A percentile compares a stretch with the other conserved stretches of the same genome.
phyloP scores from a whole-genome alignment of 1,139 yeast species.

The Entelexis paramagnoliae region DNA sequence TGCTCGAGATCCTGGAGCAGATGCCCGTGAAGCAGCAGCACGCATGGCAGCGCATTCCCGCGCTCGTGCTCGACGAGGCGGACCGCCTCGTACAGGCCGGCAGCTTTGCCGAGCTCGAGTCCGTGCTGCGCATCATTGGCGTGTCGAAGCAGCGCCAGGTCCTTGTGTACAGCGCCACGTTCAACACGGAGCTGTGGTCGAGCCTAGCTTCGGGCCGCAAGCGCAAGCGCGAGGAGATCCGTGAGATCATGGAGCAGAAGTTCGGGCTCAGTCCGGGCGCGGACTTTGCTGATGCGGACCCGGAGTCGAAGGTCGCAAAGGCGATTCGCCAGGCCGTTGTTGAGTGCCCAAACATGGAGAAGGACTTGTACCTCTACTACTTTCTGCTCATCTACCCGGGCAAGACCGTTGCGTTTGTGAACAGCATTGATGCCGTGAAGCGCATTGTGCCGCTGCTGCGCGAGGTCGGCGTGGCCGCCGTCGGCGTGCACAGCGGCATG shows the following conservation, averaged over 20 bases:
- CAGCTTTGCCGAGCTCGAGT: constrained; percentile 86
- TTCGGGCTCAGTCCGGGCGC: constrained; percentile 35
- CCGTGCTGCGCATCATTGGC: constrained; percentile 49
- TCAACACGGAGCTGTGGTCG: constrained; percentile 69
- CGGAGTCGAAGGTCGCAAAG: constrained; percentile 67
- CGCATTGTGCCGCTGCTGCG: constrained; percentile 67
- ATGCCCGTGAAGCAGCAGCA: constrained; percentile 35
- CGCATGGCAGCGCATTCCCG: constrained; percentile 53
- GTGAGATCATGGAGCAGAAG: constrained; percentile 32
- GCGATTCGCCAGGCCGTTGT: constrained; percentile 75
- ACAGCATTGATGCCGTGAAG: constrained; percentile 87
- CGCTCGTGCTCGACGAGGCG: constrained; percentile 90
- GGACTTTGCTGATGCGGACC: constrained; percentile 73
- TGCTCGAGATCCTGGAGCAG: constrained; percentile 68
- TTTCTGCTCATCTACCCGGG: constrained; percentile 83
- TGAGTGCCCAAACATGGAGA: constrained; percentile 83
- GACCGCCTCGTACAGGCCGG: constrained; percentile 93
- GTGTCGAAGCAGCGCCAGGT: constrained; percentile 64
- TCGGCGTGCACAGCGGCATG: constrained; percentile 89
- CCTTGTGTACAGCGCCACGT: constrained; percentile 88
- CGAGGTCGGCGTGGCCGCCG: constrained; percentile 59
- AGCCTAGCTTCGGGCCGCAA: constrained; percentile 44
- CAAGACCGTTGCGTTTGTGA: constrained; percentile 80
- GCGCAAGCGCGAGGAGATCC: constrained; percentile 31
- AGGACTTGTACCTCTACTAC: constrained; percentile 84